phyloP scores from a whole-genome alignment of 2,329 filamentous ascomycete genomes.

The Paecilomyces variotii region DNA sequence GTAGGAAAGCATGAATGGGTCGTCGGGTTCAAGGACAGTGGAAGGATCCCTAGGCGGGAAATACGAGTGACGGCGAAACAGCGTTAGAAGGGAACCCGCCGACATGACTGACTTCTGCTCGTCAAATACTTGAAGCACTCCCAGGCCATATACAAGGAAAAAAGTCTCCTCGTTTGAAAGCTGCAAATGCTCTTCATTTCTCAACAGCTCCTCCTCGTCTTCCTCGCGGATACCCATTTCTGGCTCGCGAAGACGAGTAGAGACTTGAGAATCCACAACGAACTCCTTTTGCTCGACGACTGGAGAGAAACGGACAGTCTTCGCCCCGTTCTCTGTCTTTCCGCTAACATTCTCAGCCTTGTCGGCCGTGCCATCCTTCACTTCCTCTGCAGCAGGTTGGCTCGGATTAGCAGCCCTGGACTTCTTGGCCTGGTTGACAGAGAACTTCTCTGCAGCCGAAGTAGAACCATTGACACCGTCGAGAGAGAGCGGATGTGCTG shows the following conservation, averaged over 20 bases:
- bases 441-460: constrained; percentile 22
- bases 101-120: constrained; percentile 37
- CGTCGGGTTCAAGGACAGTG: constrained; percentile 57
- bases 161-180: constrained; percentile 85
- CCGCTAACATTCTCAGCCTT: constrained; percentile 5
- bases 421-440: constrained; percentile 26
- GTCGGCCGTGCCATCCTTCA: constrained; percentile 1
- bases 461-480: constrained; percentile 11
- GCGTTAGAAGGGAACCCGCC: constrained; percentile 50
- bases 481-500: neutral
- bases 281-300: constrained; percentile 59
- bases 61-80: constrained; percentile 63
- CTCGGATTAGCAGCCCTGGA: constrained; percentile 17
- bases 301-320: constrained; percentile 64
- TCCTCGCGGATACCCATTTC: constrained; percentile 8
- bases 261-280: constrained; percentile 15
- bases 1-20: constrained; percentile 79
- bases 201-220: constrained; percentile 17
- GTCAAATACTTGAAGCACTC: constrained; percentile 56
- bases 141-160: constrained; percentile 76
- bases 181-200: constrained; percentile 78
- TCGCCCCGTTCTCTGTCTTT: constrained; percentile 26
- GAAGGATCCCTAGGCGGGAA: constrained; percentile 50
- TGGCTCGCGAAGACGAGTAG: constrained; percentile 8
- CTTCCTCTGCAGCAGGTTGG: constrained; percentile 10